Base-by-base conservation (phyloP, 305 asterid species). In the Fraxinus angustifolia region DNA sequence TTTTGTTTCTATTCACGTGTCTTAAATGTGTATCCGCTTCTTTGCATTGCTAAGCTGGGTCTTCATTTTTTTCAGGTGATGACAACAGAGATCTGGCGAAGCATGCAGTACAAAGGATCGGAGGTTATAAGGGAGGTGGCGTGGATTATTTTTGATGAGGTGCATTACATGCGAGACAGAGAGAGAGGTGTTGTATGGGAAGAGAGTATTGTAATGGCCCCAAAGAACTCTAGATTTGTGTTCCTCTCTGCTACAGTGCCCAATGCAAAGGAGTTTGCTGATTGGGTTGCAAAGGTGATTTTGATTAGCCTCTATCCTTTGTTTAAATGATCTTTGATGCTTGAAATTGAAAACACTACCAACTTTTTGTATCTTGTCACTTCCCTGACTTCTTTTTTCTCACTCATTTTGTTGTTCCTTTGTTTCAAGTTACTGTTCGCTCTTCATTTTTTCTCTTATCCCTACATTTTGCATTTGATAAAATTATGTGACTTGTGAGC, bases 171-270 rank as follows among this genome's bases (percentile, higher is more conserved):
- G 98, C 92, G 97, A 88, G 99, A 95, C 76, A 87, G 96, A 82
- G 99, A 95, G 87, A 91, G 99, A 83, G 98, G 99, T 70, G 99
- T 95, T 26, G 99, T 95, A 33, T 95, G 98, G 98, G 98, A 94
- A 89, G 99, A 95, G 84, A 94, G 98, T 83, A 95, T 92, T 82
- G 97, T 95, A 75, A 94, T 95, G 98, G 98, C 98, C 71, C 97
- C 98, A 3, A 91, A 88, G 91, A 93, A 93, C 79, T 88, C 99
- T 12, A 90, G 91, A 16, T 93, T 93, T 88, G 97, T 95, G 19
- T 93, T 95, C 85, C 97, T 95, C 80, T 95, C 98, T 28, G 98
- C 99, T 75, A 93, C 99, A 0, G 97, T 93, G 80, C 98, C 98
- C 35, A 95, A 95, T 83, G 97, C 99, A 10, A 93, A 90, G 89